Evolutionary conservation across 139 green algal genomes (phyloP).

Genomic region (Chlorella sp.): DNA sequence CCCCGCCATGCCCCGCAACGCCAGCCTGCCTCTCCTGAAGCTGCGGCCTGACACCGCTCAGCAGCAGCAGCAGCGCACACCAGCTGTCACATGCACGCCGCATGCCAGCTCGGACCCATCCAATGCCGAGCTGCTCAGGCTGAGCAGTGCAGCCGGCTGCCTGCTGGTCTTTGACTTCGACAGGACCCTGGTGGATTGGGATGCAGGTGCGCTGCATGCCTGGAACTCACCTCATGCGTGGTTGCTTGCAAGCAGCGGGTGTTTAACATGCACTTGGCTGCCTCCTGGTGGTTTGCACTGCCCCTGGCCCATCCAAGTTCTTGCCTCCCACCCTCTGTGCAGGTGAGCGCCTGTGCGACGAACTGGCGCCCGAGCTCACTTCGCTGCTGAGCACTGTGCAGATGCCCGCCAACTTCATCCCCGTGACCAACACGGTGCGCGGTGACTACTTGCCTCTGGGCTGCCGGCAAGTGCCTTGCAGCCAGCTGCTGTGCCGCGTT

Average conservation of each 20-base stretch:
- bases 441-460: not conserved
- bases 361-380: slow-evolving; percentile 84
- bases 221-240: too few relatives aligned
- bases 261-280: too few relatives aligned
- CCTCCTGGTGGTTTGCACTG: too few relatives aligned
- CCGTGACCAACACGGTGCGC: slow-evolving; percentile 73
- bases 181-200: slow-evolving; percentile 76
- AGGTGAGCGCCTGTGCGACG: slow-evolving; percentile 69
- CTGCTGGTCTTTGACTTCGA: slow-evolving; percentile 86
- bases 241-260: too few relatives aligned
- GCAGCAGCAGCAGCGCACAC: not conserved
- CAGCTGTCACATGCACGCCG: not conserved
- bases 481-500: not conserved
- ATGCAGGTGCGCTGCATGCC: slow-evolving; percentile 54
- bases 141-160: not conserved
- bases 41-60: not conserved
- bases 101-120: not conserved
- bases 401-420: slow-evolving; percentile 77
- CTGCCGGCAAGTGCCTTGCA: not conserved
- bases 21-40: not conserved
- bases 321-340: not conserved
- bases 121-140: not conserved
- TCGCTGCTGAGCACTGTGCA: slow-evolving; percentile 71
- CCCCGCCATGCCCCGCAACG: not conserved
- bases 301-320: not conserved